Percentiles rank a stretch among this genome's conserved stretches.
These are phyloP conservation scores for Globisporangium carolinianum DNA, from an alignment of 352 stramenopile genomes.

Conservation along the genomic window DNA sequence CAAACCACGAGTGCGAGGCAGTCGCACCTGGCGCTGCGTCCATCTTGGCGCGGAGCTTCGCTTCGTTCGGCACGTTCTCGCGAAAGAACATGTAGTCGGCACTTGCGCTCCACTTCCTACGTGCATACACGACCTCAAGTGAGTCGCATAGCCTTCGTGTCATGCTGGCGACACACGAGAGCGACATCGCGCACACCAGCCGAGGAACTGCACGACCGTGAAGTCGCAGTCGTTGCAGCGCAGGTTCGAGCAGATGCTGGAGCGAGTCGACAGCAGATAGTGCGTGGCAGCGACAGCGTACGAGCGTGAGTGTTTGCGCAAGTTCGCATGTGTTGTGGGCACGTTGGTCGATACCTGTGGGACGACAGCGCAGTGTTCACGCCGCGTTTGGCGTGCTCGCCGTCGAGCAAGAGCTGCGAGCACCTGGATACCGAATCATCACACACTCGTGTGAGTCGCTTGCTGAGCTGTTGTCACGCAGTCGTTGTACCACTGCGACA, in stretches of 20 bases:
- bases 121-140: background rate
- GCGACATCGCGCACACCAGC: slow-evolving; percentile 34
- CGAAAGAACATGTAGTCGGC: slow-evolving; percentile 85
- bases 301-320: background rate
- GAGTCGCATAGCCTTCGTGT: background rate
- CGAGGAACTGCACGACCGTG: slow-evolving; percentile 63
- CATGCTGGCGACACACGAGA: too few species aligned
- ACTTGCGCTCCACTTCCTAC: slow-evolving; percentile 56
- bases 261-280: background rate
- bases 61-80: slow-evolving; percentile 69
- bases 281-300: too few species aligned
- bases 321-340: too few species aligned
- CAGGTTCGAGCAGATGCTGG: slow-evolving; percentile 58
- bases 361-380: slow-evolving; percentile 52
- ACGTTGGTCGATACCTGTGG: slow-evolving; percentile 21
- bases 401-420: slow-evolving; percentile 41
- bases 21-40: slow-evolving; percentile 33
- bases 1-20: background rate
- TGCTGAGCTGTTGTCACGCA: background rate
- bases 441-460: background rate
- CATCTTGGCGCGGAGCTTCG: slow-evolving; percentile 62
- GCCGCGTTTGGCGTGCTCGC: slow-evolving; percentile 45
- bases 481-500: background rate
- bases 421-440: slow-evolving; percentile 27
- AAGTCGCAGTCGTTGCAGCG: slow-evolving; percentile 84